These are phyloP conservation scores for Coniosporium tulheliwenetii DNA, from an alignment of 2,329 filamentous ascomycete genomes.

Conservation along the genomic window DNA sequence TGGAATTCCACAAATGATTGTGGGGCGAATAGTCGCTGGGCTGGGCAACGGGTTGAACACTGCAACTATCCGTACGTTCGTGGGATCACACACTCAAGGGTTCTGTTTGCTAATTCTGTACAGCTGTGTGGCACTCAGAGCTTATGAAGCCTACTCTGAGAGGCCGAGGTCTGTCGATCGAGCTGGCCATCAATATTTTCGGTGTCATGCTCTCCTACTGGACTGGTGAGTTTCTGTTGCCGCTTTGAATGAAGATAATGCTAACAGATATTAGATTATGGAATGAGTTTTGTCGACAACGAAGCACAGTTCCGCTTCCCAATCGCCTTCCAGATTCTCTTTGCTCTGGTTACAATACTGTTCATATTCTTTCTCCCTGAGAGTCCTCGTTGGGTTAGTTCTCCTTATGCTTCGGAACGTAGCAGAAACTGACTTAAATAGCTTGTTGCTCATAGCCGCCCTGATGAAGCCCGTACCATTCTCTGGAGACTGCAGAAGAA, in stretches of 20 bases:
- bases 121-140: conserved; percentile 27
- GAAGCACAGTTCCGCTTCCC: conserved; percentile 14
- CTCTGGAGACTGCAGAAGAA: conserved; percentile 6
- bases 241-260: too few species aligned
- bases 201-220: too few species aligned
- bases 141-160: conserved; percentile 24
- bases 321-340: conserved; percentile 28
- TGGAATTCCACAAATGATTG: conserved; percentile 25
- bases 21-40: conserved; percentile 29
- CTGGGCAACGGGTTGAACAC: conserved; percentile 33
- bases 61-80: conserved; percentile 16
- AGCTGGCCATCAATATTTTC: too few species aligned
- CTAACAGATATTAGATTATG: too few species aligned
- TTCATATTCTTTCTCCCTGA: conserved; percentile 22
- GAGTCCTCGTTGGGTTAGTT: conserved; percentile 16
- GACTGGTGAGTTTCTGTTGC: too few species aligned
- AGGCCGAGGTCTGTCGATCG: conserved; percentile 13
- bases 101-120: too few species aligned
- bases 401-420: too few species aligned
- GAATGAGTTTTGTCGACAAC: too few species aligned
- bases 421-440: too few species aligned
- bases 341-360: conserved; percentile 12
- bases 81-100: too few species aligned
- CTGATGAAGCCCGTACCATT: not conserved
- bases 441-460: too few species aligned